These are phyloP conservation scores for Phyllostachys edulis DNA, from an alignment of 176 grass and related monocot species.

Conservation along the genomic window DNA sequence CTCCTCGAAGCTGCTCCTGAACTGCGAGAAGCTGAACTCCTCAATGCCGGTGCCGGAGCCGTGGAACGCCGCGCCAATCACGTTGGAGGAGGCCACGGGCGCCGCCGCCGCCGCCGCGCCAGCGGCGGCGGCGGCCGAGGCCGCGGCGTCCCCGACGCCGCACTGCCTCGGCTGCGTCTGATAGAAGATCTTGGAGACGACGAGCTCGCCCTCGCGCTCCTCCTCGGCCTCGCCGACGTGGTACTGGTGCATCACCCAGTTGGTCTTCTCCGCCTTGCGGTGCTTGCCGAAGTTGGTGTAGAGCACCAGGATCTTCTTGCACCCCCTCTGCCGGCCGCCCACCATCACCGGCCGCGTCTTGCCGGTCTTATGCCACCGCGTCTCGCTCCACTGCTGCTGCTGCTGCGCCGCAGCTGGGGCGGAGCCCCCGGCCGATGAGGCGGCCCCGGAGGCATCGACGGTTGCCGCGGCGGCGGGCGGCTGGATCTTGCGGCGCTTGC, in stretches of 20 bases:
- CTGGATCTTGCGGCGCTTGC: conserved; percentile 91
- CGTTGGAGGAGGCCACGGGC: not conserved
- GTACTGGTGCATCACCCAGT: conserved; percentile 99
- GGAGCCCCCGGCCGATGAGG: not conserved
- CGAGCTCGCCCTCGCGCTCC: conserved; percentile 91
- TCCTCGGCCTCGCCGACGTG: conserved; percentile 69
- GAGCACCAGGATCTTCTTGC: conserved; percentile 95
- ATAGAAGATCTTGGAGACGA: conserved; percentile 97
- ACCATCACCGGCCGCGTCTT: conserved; percentile 77
- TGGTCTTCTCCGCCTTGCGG: conserved; percentile 79
- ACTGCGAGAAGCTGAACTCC: conserved; percentile 61
- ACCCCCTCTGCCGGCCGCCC: conserved; percentile 66
- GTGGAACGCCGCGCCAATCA: not conserved
- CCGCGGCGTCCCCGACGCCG: conserved; percentile 1
- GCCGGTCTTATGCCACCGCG: conserved; percentile 97
- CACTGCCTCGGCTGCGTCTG: conserved; percentile 94
- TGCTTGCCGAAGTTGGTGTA: conserved; percentile 94
- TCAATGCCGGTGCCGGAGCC: conserved; percentile 9
- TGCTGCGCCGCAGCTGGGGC: not conserved
- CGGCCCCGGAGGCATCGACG: not conserved
- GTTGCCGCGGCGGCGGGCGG: conserved; percentile 6
- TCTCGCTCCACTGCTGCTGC: conserved; percentile 60
- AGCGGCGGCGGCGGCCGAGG: not conserved
- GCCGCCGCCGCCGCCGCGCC: not conserved
- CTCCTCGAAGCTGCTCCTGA: conserved; percentile 62